Base-by-base conservation (phyloP, 1,139 yeast genomes). In the Debaryomyces nepalensis region DNA sequence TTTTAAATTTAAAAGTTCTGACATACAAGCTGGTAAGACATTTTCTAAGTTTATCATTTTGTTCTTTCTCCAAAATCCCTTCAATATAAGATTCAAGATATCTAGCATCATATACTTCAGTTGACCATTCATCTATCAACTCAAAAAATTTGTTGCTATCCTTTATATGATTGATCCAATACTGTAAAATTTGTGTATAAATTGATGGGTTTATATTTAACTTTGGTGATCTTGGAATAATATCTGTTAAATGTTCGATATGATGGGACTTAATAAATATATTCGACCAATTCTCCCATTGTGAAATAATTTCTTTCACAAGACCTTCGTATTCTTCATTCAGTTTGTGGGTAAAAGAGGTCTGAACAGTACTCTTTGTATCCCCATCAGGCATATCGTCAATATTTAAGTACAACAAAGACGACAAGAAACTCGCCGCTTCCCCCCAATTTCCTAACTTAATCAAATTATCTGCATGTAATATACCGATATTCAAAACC, bases 211-310 rank as follows among this genome's bases (percentile, higher is more conserved):
- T 61, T 12, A 79, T 51, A 26, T 70, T 64, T 39, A 79, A 55
- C 26, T 61, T 63, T 1, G 70, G 57, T 22, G 66, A 54, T 2
- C 55, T 50, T 0, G 96, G 96, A 3, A 90, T 59, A 0, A 70
- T 60, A 1, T 73, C 72, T 0, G 84, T 78, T 15, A 88, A 61
- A 3, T 64, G 65, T 4, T 61, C 64, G 4, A 75, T 62, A 42
- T 84, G 79, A 2, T 67, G 71, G 1, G 79, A 65, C 4, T 75
- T 68, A 2, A 82, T 63, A 49, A 83, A 85, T 9, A 73, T 75
- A 48, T 66, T 61, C 5, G 85, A 65, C 84, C 90, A 84, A 24
- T 67, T 67, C 41, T 79, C 79, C 97, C 97, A 90, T 47, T 82
- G 82, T 10, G 64, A 63, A 0, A 75, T 57, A 5, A 65, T 59